Evolutionary conservation across 352 stramenopile genomes (phyloP), one percentile per base, ranked within the genome.

Genomic region (Aphanomyces cochlioides): DNA sequence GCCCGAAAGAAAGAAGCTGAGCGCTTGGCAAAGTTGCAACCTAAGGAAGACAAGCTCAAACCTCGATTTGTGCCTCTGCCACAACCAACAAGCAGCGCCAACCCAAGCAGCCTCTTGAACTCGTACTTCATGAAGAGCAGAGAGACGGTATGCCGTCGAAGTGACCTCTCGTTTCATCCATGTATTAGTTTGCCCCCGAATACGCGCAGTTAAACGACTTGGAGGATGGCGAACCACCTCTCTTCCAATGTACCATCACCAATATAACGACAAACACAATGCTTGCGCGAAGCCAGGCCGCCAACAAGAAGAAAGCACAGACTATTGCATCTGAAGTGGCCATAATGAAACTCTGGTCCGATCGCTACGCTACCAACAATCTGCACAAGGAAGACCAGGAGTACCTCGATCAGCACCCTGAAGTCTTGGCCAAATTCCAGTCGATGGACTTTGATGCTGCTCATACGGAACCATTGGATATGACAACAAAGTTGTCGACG

Each of bases 301-400:
- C 21, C 28, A 70, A 36, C 54, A 70, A 70, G 47, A 54, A 70
- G n/a, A 39, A 47, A 13, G 64, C 64, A 7, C 53, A 70, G 40
- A 50, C 53, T 1, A 54, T 40, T 8, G 64, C 64, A 10, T 34
- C 64, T 41, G 19, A 70, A 17, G 64, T 56, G 7, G 64, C 64
- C 7, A 47, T 63, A 8, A n/a, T 70, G 1, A 47, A 63, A 28
- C n/a, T 70, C 34, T 70, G 64, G 64, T 56, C 36, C 8, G 45
- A 70, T 34, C 64, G 64, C 7, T n/a, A 19, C 36, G 6, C 12
- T n/a, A 10, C 48, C 36, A 34, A 43, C 6, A 50, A 17, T 5
- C 21, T 70, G 5, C 64, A 64, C 54, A 40, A 19, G 5, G 64
- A 70, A 17, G 64, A 70, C 54, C 4, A 10, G 21, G 45, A 21